Evolutionary conservation across 176 grass and related monocot genomes (phyloP), one percentile per base, ranked within the genome.

Genomic region (Pontederia crassipes): DNA sequence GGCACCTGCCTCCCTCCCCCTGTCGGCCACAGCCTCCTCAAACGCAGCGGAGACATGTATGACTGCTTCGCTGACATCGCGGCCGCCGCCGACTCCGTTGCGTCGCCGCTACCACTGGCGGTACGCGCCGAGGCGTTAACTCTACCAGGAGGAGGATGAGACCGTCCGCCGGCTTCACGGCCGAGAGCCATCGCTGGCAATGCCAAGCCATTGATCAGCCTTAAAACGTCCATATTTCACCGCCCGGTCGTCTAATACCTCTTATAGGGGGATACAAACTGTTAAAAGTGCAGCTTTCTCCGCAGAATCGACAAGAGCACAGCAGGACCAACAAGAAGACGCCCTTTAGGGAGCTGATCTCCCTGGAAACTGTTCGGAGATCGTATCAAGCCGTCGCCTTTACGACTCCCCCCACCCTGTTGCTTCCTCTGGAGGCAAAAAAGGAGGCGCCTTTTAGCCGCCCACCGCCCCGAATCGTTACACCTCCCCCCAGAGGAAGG

Each of bases 211-310:
- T 78, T 70, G 49, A 83, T 51, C 73, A 88, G 76, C 60, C 84
- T 71, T 58, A 88, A 45, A 12, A 62, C 70, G 11, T 97, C 87
- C 92, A 97, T 97, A 54, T 26, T 24, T 48, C 49, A 7, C 52
- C 28, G 50, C 11, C 18, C 28, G 6, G 14, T 11, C 4, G 12
- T 2, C 45, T 1, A 64, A 26, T 9, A 13, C 62, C 62, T 9
- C 60, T 40, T 3, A 40, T 0, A 40, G 4, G 32, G 6, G 6
- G 32, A 3, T 40, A 40, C 32, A 40, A 40, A 40, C 32, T 40
- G 32, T 7, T 4, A 40, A 40, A 4, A 1, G 32, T 40, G 32
- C 32, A 40, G 6, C 32, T 40, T 40, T 40, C 32, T 40, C 32
- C 6, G 2, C 32, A 40, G 32, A 40, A 40, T 40, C 32, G 32